phyloP scores from a whole-genome alignment of 108 stramenopile species.

The Cyclotella atomus region DNA sequence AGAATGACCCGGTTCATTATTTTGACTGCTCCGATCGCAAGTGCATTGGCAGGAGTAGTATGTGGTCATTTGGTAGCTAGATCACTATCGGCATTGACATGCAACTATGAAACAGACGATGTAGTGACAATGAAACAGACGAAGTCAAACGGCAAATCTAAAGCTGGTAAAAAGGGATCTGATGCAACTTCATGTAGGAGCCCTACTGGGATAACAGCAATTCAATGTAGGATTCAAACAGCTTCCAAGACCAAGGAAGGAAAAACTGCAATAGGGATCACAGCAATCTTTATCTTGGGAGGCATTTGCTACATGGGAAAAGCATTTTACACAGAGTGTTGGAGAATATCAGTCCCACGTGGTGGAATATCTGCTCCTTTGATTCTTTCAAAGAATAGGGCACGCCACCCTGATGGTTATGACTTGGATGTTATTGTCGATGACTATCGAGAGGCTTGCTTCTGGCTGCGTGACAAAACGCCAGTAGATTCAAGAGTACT shows the following conservation, averaged over 20 bases:
- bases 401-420: conserved; percentile 73
- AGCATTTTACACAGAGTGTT: conserved; percentile 72
- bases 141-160: conserved; percentile 24
- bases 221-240: conserved; percentile 55
- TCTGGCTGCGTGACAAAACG: conserved; percentile 97
- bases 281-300: conserved; percentile 53
- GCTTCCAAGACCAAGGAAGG: conserved; percentile 77
- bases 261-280: conserved; percentile 61
- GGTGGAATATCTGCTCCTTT: conserved; percentile 82
- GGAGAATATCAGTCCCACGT: conserved; percentile 71
- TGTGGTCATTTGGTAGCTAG: conserved; percentile 81
- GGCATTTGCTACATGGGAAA: conserved; percentile 57
- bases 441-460: conserved; percentile 99
- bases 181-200: conserved; percentile 26
- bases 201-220: conserved; percentile 50
- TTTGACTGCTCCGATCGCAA: conserved; percentile 92
- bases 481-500: conserved; percentile 94
- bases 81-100: conserved; percentile 67
- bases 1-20: conserved; percentile 98
- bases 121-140: background rate
- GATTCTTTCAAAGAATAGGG: conserved; percentile 92
- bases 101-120: conserved; percentile 2
- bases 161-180: conserved; percentile 56
- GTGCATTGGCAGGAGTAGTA: conserved; percentile 86
- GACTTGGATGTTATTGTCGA: conserved; percentile 91